Evolutionary conservation across 75 land plant species (phyloP).

Genomic region (Gnetum montanum): DNA sequence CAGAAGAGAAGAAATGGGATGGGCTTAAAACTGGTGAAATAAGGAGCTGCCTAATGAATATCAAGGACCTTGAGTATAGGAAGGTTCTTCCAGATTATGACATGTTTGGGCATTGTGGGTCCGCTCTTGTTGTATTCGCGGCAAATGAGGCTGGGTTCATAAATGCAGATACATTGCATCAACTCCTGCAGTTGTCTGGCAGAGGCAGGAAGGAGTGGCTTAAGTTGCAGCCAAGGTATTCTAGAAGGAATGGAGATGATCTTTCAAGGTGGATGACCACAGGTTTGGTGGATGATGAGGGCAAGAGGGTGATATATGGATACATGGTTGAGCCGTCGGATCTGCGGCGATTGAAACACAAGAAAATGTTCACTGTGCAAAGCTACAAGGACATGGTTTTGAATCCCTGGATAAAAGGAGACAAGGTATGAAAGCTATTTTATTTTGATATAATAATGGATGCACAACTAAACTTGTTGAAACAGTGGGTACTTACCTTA

Average conservation of each 20-base stretch:
- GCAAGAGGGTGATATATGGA: constrained; percentile 19
- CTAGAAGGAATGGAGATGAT: background rate
- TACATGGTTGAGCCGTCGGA: constrained; percentile 17
- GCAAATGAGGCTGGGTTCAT: constrained; percentile 16
- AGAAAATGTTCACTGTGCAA: constrained; percentile 11
- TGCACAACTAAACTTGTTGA: no score
- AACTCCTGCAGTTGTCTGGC: constrained; percentile 1
- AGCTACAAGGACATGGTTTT: constrained; percentile 16
- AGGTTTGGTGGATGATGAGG: constrained; percentile 14
- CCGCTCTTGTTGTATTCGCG: constrained; percentile 15
- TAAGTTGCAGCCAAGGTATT: background rate
- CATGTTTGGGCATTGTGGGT: constrained; percentile 9
- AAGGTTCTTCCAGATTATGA: constrained; percentile 13
- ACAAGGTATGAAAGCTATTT: constrained; percentile 11
- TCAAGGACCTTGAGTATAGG: constrained; percentile 15
- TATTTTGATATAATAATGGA: no score
- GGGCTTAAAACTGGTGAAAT: constrained; percentile 18
- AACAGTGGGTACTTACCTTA: no score
- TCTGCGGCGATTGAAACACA: background rate
- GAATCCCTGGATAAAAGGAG: constrained; percentile 6
- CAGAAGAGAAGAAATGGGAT: constrained; percentile 1
- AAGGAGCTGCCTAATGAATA: constrained; percentile 4
- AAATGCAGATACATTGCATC: constrained; percentile 14
- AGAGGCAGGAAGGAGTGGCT: constrained; percentile 15
- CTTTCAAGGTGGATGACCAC: background rate